Evolutionary conservation across 129 eudicot genomes (phyloP).

Genomic region (sunflower (Helianthus annuus)): DNA sequence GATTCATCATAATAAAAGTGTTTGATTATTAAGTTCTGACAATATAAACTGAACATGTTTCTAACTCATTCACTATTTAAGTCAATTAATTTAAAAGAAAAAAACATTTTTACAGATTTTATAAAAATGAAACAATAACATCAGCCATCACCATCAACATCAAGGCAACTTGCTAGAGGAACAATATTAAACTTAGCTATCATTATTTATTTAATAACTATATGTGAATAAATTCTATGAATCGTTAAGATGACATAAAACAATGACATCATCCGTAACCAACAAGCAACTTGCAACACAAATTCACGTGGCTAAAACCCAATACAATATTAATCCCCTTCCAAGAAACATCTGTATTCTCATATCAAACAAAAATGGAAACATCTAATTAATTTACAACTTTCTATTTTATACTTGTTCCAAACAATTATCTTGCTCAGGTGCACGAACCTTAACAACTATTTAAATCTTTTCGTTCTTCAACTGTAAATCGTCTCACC

Average conservation of each 20-base stretch:
- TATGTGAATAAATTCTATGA: no score
- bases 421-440: neutral
- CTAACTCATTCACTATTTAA: no score
- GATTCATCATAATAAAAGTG: no score
- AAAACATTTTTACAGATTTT: no score
- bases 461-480: constrained; percentile 28
- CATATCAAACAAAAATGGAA: constrained; percentile 27
- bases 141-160: neutral
- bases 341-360: neutral
- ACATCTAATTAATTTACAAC: constrained; percentile 6
- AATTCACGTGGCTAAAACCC: neutral
- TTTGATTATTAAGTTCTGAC: no score
- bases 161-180: neutral
- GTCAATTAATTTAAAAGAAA: no score
- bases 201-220: no score
- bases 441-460: constrained; percentile 43
- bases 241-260: constrained; percentile 7
- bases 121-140: no score
- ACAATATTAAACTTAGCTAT: no score
- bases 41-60: no score
- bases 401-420: neutral
- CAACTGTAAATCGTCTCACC: neutral
- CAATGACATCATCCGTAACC: constrained; percentile 41
- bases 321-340: neutral
- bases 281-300: constrained; percentile 18